Evolutionary conservation across 306 rosid species (phyloP).

Genomic region (Trifolium fragiferum): DNA sequence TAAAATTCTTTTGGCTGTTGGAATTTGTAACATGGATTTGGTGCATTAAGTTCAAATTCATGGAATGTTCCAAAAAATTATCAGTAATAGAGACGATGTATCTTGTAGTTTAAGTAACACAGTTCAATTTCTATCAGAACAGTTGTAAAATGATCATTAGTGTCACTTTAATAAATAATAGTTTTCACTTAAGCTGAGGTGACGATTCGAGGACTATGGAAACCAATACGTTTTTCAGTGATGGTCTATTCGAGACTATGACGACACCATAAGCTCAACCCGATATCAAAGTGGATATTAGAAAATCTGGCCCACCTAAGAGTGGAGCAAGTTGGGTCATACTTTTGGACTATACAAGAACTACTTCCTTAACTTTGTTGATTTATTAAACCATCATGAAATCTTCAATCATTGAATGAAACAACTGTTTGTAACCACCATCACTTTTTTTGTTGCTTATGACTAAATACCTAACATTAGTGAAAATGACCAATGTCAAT

Average conservation of each 20-base stretch:
- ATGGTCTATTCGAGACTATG: neutral
- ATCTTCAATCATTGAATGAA: constrained; percentile 28
- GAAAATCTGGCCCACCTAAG: neutral
- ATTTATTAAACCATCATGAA: constrained; percentile 41
- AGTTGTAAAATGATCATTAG: no score
- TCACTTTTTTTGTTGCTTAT: constrained; percentile 35
- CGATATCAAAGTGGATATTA: neutral
- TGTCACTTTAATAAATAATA: no score
- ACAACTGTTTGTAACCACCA: constrained; percentile 15
- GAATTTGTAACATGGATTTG: constrained; percentile 19
- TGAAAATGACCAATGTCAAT: constrained; percentile 42
- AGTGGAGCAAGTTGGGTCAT: neutral
- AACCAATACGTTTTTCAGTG: neutral
- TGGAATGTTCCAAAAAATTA: constrained; percentile 28
- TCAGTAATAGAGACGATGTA: neutral
- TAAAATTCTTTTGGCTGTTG: constrained; percentile 19
- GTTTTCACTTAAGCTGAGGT: no score
- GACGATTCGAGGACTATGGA: no score
- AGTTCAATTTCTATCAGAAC: no score
- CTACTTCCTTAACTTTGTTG: constrained; percentile 40
- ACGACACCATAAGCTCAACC: neutral
- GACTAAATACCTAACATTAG: constrained; percentile 40
- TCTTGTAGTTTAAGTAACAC: no score
- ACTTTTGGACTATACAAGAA: neutral
- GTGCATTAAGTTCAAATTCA: constrained; percentile 4